Evolutionary conservation across 805 yeast species (phyloP), one percentile per base, ranked within the genome.

Genomic region (Zygosaccharomyces pseudorouxii): DNA sequence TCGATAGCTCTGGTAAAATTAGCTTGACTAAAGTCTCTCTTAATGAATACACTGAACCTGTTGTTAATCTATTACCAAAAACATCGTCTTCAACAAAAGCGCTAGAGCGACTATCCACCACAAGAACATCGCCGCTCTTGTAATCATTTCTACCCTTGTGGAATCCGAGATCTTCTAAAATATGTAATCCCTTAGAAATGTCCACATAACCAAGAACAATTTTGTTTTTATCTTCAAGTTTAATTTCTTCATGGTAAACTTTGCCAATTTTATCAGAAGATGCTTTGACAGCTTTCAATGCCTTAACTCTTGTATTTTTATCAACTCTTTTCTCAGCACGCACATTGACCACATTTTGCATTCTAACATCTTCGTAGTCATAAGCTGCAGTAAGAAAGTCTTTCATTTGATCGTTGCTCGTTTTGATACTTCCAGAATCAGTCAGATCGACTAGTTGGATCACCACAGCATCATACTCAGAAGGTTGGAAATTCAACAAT

Each of bases 71-170:
- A 0, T 59, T 51, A 0, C 82, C 84, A 22, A 50, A 47, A 3
- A 67, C 47, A 52, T 67, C 71, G 2, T 41, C 50, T 33, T 67
- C 70, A 52, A 68, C 70, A 49, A 64, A 56, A 46, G 54, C 31
- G 4, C 41, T 69, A 55, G 71, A 73, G 53, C 49, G 53, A 52
- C 64, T 71, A 62, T 69, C 76, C 29, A 83, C 65, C 2, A 86
- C 63, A 1, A 86, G 57, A 0, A 79, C 70, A 60, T 84, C 87
- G 5, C 90, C 92, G 2, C 67, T 60, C 8, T 63, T 51, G 52
- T 69, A 74, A 0, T 57, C 47, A n/a, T 60, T 55, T 1, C 64
- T 53, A 35, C 51, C 45, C 27, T 56, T 42, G 9, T 55, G 51
- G 14, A 59, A 48, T 1, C 63, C 65, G 9, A 53, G 35, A 2